These are phyloP conservation scores for Phytomonas francai DNA, from an alignment of 208 protist genomes.

Conservation along the genomic window DNA sequence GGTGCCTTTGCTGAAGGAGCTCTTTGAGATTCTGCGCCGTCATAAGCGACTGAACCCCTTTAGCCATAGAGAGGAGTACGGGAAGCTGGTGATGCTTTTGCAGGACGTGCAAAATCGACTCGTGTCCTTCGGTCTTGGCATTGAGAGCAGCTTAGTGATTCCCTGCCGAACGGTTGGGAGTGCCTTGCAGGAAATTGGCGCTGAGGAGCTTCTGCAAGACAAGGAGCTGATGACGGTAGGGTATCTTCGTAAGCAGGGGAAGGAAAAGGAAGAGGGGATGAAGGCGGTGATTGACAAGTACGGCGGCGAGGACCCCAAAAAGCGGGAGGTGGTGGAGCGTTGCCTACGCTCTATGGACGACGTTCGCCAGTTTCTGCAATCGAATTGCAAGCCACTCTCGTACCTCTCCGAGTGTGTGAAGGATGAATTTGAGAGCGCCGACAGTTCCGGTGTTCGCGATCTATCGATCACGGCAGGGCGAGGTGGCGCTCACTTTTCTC, in stretches of 20 bases:
- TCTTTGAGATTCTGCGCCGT: slow-evolving; percentile 94
- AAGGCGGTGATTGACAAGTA: slow-evolving; percentile 46
- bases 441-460: slow-evolving; percentile 20
- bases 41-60: slow-evolving; percentile 97
- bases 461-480: slow-evolving; percentile 41
- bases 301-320: slow-evolving; percentile 20
- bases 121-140: slow-evolving; percentile 35
- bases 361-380: slow-evolving; percentile 82
- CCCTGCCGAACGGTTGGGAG: slow-evolving; percentile 84
- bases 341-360: slow-evolving; percentile 94
- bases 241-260: slow-evolving; percentile 27
- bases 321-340: slow-evolving; percentile 49
- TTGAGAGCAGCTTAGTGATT: slow-evolving; percentile 48
- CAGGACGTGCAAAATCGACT: slow-evolving; percentile 83
- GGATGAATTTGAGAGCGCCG: slow-evolving; percentile 49
- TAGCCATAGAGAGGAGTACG: slow-evolving; percentile 90
- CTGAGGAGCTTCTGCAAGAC: slow-evolving; percentile 59
- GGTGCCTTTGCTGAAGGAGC: slow-evolving; percentile 66
- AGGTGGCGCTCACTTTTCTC: slow-evolving; percentile 89
- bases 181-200: slow-evolving; percentile 39
- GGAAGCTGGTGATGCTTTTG: slow-evolving; percentile 95
- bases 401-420: slow-evolving; percentile 43
- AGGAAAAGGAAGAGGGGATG: slow-evolving; percentile 52
- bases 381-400: slow-evolving; percentile 70
- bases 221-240: slow-evolving; percentile 48